Conservation (phyloP, 345 rosid species). For the Eucalyptus shirleyi region DNA sequence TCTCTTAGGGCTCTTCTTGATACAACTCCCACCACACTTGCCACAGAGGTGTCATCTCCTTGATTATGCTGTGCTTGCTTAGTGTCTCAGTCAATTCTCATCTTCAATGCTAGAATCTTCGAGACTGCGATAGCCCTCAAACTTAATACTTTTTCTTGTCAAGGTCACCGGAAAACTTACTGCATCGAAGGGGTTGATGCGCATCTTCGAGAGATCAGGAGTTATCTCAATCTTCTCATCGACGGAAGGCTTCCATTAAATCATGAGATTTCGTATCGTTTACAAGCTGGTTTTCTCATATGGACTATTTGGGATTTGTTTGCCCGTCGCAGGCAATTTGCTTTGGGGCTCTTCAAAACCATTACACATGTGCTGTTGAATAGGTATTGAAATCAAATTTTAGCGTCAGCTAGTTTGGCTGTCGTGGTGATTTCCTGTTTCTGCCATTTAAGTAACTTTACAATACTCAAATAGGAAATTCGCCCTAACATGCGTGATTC, state of each 20-base stretch:
- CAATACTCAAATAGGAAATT: slow-evolving; percentile 17
- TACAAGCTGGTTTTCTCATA: slow-evolving; percentile 26
- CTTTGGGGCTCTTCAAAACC: neutral
- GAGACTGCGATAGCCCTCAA: neutral
- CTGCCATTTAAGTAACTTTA: neutral
- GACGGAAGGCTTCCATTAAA: slow-evolving; percentile 60
- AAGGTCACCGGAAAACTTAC: slow-evolving; percentile 63
- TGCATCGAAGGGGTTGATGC: slow-evolving; percentile 66
- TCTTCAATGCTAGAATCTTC: neutral
- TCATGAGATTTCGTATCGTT: slow-evolving; percentile 55
- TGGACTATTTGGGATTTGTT: neutral
- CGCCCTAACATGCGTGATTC: slow-evolving; percentile 14
- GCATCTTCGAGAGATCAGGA: slow-evolving; percentile 40
- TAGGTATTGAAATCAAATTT: neutral
- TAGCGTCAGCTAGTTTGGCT: neutral
- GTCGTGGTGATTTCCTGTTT: neutral
- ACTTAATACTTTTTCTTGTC: neutral
- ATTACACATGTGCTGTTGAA: neutral
- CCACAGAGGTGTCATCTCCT: slow-evolving; percentile 41
- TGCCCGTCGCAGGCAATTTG: neutral
- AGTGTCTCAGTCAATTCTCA: neutral
- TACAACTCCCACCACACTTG: slow-evolving; percentile 66
- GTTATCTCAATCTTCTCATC: slow-evolving; percentile 63
- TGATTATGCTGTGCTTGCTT: neutral
- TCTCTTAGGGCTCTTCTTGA: neutral